Evolutionary conservation across 2,329 filamentous ascomycete genomes (phyloP).

Genomic region (Fusarium buharicum): DNA sequence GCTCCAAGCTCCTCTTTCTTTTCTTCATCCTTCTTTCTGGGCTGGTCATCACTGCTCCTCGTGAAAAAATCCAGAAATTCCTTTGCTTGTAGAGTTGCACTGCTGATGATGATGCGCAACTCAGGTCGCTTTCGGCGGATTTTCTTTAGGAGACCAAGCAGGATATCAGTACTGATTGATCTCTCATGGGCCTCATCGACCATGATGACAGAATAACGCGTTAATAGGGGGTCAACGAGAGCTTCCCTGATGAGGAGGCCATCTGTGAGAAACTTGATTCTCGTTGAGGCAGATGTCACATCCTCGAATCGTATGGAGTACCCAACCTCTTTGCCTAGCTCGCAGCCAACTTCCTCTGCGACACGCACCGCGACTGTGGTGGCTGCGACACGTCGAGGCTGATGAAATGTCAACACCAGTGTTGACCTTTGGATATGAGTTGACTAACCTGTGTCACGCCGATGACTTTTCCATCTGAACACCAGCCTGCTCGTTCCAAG

Average conservation of each 20-base stretch:
- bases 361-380: conserved; percentile 90
- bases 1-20: conserved; percentile 47
- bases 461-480: conserved; percentile 81
- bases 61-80: conserved; percentile 84
- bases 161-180: conserved; percentile 89
- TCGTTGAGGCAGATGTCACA: conserved; percentile 83
- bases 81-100: conserved; percentile 91
- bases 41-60: conserved; percentile 51
- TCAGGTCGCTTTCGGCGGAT: conserved; percentile 83
- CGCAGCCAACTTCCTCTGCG: conserved; percentile 87
- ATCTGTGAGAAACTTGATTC: conserved; percentile 96
- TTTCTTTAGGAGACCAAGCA: conserved; percentile 91
- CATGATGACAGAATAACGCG: conserved; percentile 95
- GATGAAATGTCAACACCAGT: conserved; percentile 22
- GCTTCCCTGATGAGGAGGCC: conserved; percentile 91
- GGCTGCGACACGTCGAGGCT: conserved; percentile 90
- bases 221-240: conserved; percentile 89
- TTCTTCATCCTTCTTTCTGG: conserved; percentile 42
- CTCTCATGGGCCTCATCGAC: conserved; percentile 97
- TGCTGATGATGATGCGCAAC: conserved; percentile 88
- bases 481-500: conserved; percentile 89
- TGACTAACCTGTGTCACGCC: conserved; percentile 84
- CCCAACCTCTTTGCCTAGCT: conserved; percentile 88
- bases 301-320: conserved; percentile 96
- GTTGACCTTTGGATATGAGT: conserved; percentile 20